Evolutionary conservation across 1,284 basidiomycete species (phyloP).

Genomic region (Coriolopsis trogii): DNA sequence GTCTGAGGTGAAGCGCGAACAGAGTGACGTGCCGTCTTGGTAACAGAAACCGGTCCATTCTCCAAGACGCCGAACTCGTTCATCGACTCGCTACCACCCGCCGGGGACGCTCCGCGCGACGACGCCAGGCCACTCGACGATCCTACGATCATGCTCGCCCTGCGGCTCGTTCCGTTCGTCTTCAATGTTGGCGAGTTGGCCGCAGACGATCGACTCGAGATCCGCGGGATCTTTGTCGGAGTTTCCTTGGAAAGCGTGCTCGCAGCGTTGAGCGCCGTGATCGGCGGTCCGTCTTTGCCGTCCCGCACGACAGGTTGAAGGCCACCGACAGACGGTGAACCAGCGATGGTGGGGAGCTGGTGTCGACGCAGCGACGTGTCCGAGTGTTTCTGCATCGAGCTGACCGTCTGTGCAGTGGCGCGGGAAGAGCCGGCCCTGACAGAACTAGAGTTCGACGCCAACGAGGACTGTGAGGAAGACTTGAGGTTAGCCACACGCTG

Average conservation of each 20-base stretch:
- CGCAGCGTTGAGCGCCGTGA: slow-evolving; percentile 51
- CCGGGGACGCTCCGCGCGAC: slow-evolving; percentile 69
- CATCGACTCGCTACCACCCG: slow-evolving; percentile 45
- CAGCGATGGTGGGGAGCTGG: slow-evolving; percentile 85
- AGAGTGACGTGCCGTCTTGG: slow-evolving; percentile 42
- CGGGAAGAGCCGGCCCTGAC: slow-evolving; percentile 58
- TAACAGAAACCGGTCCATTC: slow-evolving; percentile 48
- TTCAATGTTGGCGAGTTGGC: slow-evolving; percentile 68
- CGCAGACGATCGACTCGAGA: slow-evolving; percentile 78
- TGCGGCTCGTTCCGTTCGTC: slow-evolving; percentile 52
- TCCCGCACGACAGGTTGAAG: slow-evolving; percentile 51
- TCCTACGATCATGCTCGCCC: slow-evolving; percentile 61
- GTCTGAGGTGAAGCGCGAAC: slow-evolving; percentile 60
- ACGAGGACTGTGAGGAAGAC: slow-evolving; percentile 47
- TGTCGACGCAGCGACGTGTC: slow-evolving; percentile 76
- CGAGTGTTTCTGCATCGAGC: slow-evolving; percentile 81
- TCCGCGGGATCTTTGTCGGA: slow-evolving; percentile 94
- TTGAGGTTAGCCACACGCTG: slow-evolving; percentile 81
- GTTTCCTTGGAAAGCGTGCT: slow-evolving; percentile 72
- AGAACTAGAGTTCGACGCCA: slow-evolving; percentile 46
- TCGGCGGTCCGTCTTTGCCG: slow-evolving; percentile 55
- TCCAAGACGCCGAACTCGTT: slow-evolving; percentile 85
- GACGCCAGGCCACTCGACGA: slow-evolving; percentile 42
- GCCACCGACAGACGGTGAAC: slow-evolving; percentile 83
- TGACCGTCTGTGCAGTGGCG: slow-evolving; percentile 72